Base-by-base conservation (phyloP, 441 rosid genomes). In the Isatis lusitanica region DNA sequence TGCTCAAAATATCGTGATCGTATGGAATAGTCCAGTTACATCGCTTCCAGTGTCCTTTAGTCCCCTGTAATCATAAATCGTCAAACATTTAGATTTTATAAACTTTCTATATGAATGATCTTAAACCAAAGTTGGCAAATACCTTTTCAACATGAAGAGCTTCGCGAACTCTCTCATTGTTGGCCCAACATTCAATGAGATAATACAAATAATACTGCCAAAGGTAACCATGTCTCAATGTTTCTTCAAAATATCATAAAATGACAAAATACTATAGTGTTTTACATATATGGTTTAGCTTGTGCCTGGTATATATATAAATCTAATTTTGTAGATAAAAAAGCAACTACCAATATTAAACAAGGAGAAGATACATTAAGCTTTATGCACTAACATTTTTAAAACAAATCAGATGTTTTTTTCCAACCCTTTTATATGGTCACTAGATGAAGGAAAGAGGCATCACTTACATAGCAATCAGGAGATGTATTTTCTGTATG, bases 101-200 rank as follows among this genome's bases (percentile, higher is more conserved):
- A 44, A 43, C 8, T 55, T 35, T 61, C 17, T 48, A 5, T 30
- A 18, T 43, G 48, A 73, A 18, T 43, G 48, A 53, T 44, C 48
- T 46, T 30, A 48, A 65, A 46, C n/a, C 2, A 56, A 56, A 46
- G 31, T 24, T 46, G 9, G 43, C 44, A 5, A 13, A 47, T 50
- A 71, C 75, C 68, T 51, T 62, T 1, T 5, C 3, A 18, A 71
- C 43, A 26, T 44, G 56, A 46, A 91, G 85, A 11, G 91, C 88
- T 44, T 80, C 60, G 0, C 61, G 86, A 38, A 91, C 95, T 9
- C 58, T 70, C 9, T 80, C 67, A 38, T 89, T 78, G 17, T 91
- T 83, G 16, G 52, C 80, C 93, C 93, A 89, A 0, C 69, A 68
- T 4, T 16, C 11, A 21, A 80, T 52, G 1, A 91, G 80, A 51